Percentiles rank a stretch among this genome's conserved stretches.
These are phyloP conservation scores for Sonneratia caseolaris DNA, from an alignment of 345 rosid species.

Conservation along the genomic window DNA sequence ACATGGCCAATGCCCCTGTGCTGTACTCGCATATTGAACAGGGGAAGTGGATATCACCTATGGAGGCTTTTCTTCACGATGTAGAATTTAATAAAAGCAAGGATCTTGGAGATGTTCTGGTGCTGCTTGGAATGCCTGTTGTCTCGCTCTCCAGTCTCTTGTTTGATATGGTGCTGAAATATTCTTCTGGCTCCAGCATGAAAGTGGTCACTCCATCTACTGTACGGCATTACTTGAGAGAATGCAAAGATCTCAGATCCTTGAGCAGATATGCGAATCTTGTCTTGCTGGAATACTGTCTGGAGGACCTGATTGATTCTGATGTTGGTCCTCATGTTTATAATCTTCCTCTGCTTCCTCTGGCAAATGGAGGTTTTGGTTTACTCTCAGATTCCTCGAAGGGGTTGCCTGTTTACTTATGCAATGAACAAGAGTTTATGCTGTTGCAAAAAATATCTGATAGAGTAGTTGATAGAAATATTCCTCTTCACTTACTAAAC, in stretches of 20 bases:
- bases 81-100: slow-evolving; percentile 54
- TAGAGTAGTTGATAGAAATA: slow-evolving; percentile 56
- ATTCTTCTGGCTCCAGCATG: slow-evolving; percentile 45
- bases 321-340: slow-evolving; percentile 48
- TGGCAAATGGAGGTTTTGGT: slow-evolving; percentile 81
- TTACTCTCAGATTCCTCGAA: slow-evolving; percentile 40
- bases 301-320: slow-evolving; percentile 79
- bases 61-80: slow-evolving; percentile 81
- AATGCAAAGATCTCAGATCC: slow-evolving; percentile 34
- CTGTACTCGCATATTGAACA: slow-evolving; percentile 61
- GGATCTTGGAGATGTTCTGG: slow-evolving; percentile 66
- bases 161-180: slow-evolving; percentile 63
- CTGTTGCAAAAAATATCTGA: slow-evolving; percentile 60
- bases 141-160: slow-evolving; percentile 62
- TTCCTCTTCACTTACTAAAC: slow-evolving; percentile 41
- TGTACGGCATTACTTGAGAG: slow-evolving; percentile 62
- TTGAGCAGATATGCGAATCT: slow-evolving; percentile 55
- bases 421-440: slow-evolving; percentile 62
- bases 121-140: slow-evolving; percentile 73
- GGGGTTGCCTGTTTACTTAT: slow-evolving; percentile 52
- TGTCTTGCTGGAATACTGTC: slow-evolving; percentile 80
- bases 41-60: slow-evolving; percentile 75
- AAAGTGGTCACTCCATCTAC: slow-evolving; percentile 81
- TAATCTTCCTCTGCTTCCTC: slow-evolving; percentile 66
- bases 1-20: slow-evolving; percentile 44